Evolutionary conservation across 2,329 filamentous ascomycete species (phyloP).

Genomic region (Colletotrichum karsti): DNA sequence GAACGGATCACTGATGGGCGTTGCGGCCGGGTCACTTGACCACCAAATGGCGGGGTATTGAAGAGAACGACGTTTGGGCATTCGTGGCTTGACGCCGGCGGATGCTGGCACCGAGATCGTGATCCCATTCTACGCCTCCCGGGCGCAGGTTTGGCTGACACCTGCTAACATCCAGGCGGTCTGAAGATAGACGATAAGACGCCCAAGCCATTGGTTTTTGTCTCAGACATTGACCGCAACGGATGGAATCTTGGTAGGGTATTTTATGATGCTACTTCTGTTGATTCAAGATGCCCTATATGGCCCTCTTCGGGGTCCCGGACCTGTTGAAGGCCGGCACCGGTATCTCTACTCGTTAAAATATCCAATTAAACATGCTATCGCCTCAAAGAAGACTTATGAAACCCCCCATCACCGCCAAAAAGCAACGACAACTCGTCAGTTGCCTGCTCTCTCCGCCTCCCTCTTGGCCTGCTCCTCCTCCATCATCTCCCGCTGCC

Average conservation of each 20-base stretch:
- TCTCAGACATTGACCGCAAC: background rate
- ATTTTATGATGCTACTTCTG: too few species aligned
- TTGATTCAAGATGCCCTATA: too few species aligned
- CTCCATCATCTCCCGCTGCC: conserved; percentile 69
- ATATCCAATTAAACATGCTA: conserved; percentile 11
- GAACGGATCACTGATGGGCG: background rate
- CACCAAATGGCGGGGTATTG: conserved; percentile 4
- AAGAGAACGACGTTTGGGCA: background rate
- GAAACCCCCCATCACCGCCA: background rate
- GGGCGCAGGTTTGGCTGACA: background rate
- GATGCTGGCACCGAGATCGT: background rate
- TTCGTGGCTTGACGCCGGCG: conserved; percentile 7
- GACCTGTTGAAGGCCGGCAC: conserved; percentile 28
- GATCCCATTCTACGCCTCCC: background rate
- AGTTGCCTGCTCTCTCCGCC: conserved; percentile 40
- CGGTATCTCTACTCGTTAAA: too few species aligned
- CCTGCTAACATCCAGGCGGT: background rate
- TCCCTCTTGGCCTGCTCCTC: conserved; percentile 63
- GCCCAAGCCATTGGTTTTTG: background rate
- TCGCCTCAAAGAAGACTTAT: background rate
- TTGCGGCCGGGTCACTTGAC: conserved; percentile 18
- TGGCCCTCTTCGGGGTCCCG: background rate
- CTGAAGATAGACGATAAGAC: background rate
- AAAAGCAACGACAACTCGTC: background rate
- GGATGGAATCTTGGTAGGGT: too few species aligned